Base-by-base conservation (phyloP, 148 eudicot genomes). In the Vaccinium darrowii region DNA sequence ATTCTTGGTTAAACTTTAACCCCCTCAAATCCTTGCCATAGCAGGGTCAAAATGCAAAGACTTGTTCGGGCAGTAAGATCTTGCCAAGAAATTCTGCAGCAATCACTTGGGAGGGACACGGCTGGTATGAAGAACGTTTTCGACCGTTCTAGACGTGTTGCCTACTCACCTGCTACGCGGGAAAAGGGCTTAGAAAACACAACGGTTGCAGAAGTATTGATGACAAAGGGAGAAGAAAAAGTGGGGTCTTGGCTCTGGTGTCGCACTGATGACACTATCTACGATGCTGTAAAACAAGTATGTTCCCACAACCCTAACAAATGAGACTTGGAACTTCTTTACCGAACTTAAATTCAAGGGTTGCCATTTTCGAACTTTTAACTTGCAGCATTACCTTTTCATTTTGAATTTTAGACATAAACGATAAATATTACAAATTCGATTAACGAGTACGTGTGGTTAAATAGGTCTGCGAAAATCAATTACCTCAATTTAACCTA, bases 161-260 rank as follows among this genome's bases (percentile, higher is more conserved):
- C 86, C 81, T 91, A 93, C 21, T 85, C 94, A 39, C 82, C 89
- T 14, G 54, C 72, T 52, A 80, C 77, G 80, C 86, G 57, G 21
- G 76, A 89, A 25, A 90, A 87, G 87, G 98, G 98, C 30, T 82
- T 96, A 82, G 92, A 91, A 85, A 94, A 96, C 84, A 93, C 93
- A 25, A 90, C 93, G 4, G 98, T 93, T 50, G 89, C 92, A 33
- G 95, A 96, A 14, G 91, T 93, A 47, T 87, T 96, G 60, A 92
- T 91, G 94, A 91, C 87, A 11, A 96, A 96, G 80, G 98, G 84
- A 23, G 96, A 90, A 51, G 92, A 91, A 57, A 88, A 87, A 4
- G 88, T 84, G 21, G 95, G 94, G n/a, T 89, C 95, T 14, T 94
- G 98, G 98, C 92, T 94, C 19, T 93, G 94, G 94, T 96, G 99